Evolutionary conservation across 768 basidiomycete genomes (phyloP), one percentile per base, ranked within the genome.

Genomic region (Tylopilus balloui): DNA sequence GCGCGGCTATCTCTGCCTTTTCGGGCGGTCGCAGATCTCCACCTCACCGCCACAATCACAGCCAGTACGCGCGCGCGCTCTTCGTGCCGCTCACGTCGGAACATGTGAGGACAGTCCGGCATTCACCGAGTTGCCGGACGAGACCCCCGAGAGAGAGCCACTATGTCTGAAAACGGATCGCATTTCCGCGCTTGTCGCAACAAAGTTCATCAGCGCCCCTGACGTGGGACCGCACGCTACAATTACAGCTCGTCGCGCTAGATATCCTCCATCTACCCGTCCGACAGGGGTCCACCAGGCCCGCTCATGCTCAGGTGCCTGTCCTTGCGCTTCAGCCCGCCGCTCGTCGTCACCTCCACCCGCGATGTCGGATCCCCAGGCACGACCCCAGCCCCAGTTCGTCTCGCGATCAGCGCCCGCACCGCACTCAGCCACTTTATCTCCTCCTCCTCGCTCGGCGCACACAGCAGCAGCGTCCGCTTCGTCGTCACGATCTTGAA

Each of bases 401-500:
- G 73, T 46, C 89, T 75, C 17, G 87, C 86, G 54, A 98, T 86
- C 63, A 99, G 76, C 52, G 92, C 92, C 43, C 92, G 84, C 32
- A 98, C 81, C 10, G 95, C 92, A 43, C 93, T 92, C 40, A 99
- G 74, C 96, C 96, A 99, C 68, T 88, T 90, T 67, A 98, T 94
- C 71, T 98, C 96, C 59, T 98, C 95, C 59, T 97, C 96, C 67
- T 99, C 96, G 50, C 79, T 86, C 14, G 96, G 95, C 7, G 96
- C 96, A 60, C 93, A 96, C 21, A 98, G 74, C 45, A 95, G 68
- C 50, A 92, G 72, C 15, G 89, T 87, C 52, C 92, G 81, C 68
- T 95, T 93, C 46, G 95, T 93, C 31, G 93, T 96, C 57, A 98
- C 86, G 47, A 98, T 86, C 71, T 96, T 93, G 82, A 99, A 98